phyloP scores from a whole-genome alignment of 2,329 filamentous ascomycete species.

The Hymenotorrendiella dingleyae region DNA sequence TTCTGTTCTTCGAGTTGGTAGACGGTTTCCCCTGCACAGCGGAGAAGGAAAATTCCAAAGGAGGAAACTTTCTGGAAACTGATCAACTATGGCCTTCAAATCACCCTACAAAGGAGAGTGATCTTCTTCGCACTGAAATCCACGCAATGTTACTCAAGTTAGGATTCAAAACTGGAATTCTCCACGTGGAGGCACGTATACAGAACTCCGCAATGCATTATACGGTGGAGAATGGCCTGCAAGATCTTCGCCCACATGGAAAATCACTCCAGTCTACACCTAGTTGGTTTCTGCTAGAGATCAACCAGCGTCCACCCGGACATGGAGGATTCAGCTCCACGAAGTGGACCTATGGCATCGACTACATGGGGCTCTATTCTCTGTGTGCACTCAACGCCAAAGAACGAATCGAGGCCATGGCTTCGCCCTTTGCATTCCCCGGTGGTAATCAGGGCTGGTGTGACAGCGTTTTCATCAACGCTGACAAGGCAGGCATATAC shows the following conservation, averaged over 20 bases:
- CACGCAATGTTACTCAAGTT: slow-evolving; percentile 18
- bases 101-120: slow-evolving; percentile 20
- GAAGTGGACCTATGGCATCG: not conserved
- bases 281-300: not conserved
- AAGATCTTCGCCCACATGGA: slow-evolving; percentile 14
- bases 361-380: not conserved
- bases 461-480: too few species aligned
- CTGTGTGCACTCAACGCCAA: too few species aligned
- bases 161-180: slow-evolving; percentile 25
- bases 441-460: too few species aligned
- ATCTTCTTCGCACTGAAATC: slow-evolving; percentile 14
- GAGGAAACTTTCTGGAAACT: slow-evolving; percentile 11
- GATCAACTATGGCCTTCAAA: slow-evolving; percentile 18
- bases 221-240: slow-evolving; percentile 1
- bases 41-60: not conserved
- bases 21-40: slow-evolving; percentile 7
- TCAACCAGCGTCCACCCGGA: not conserved
- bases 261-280: not conserved
- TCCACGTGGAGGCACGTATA: slow-evolving; percentile 29
- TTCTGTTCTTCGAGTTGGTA: slow-evolving; percentile 6
- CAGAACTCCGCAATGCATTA: slow-evolving; percentile 21
- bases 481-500: too few species aligned
- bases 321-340: not conserved
- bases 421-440: too few species aligned
- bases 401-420: too few species aligned